A percentile compares a stretch with the other conserved stretches of the same genome.
Conservation (phyloP, 73 alveolate genomes). For the Paramecium octaurelia region DNA sequence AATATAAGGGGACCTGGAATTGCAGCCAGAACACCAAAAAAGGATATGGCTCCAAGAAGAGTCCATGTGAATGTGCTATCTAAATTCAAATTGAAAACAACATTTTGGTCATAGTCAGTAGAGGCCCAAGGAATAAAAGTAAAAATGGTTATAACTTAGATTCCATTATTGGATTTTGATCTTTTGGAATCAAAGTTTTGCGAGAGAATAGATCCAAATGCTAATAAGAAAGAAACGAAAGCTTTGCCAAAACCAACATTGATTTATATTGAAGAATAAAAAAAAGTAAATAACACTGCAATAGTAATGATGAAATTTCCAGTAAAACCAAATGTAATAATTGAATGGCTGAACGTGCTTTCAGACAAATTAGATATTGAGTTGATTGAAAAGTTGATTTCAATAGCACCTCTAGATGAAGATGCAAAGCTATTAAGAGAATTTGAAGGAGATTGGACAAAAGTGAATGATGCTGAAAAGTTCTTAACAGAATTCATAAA, state of each 20-base stretch:
- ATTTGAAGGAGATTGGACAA: conserved; percentile 43
- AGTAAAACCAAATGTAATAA: background rate
- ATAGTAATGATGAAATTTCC: conserved; percentile 44
- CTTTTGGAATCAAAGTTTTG: background rate
- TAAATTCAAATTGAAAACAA: conserved; percentile 11
- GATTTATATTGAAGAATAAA: background rate
- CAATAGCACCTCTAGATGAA: conserved; percentile 2
- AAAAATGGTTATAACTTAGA: background rate
- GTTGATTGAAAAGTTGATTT: background rate
- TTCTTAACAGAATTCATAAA: background rate
- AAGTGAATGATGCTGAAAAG: conserved; percentile 33
- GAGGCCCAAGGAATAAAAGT: background rate
- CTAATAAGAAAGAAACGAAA: background rate
- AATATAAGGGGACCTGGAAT: background rate
- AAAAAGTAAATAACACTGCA: conserved; percentile 23
- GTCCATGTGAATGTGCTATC: conserved; percentile 18
- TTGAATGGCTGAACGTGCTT: background rate
- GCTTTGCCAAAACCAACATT: background rate
- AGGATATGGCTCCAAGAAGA: conserved; percentile 30
- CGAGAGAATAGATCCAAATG: conserved; percentile 14
- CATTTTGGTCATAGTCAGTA: background rate
- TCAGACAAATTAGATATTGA: background rate
- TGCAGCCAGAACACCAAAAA: background rate
- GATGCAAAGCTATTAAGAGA: background rate
- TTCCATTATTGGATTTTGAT: conserved; percentile 27